These are phyloP conservation scores for Cutaneotrichosporon cavernicola DNA, from an alignment of 1,284 basidiomycete genomes.

Conservation along the genomic window DNA sequence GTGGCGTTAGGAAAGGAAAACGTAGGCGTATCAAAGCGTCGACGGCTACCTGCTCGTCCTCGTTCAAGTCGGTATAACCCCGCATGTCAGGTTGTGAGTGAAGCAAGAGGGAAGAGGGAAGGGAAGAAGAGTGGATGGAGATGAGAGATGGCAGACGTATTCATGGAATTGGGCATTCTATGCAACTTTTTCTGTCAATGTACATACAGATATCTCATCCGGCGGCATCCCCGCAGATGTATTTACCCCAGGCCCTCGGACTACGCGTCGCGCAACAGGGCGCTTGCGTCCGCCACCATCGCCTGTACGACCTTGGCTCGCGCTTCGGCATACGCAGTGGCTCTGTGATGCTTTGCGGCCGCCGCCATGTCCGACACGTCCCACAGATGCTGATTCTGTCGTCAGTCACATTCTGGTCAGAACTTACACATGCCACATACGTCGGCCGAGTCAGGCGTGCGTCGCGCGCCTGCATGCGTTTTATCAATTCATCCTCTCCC, in stretches of 20 bases:
- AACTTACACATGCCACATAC: not conserved
- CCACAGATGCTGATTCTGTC: not conserved
- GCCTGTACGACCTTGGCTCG: not conserved
- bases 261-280: not conserved
- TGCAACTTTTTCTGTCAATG: too few species aligned
- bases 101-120: too few species aligned
- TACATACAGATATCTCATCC: too few species aligned
- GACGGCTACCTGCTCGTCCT: too few species aligned
- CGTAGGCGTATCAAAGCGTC: too few species aligned
- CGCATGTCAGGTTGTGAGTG: too few species aligned
- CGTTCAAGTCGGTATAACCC: too few species aligned
- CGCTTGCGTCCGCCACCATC: not conserved
- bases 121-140: too few species aligned
- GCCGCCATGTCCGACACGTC: slow-evolving; percentile 1
- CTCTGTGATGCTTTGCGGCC: not conserved
- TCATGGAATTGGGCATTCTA: too few species aligned
- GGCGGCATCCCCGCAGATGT: too few species aligned
- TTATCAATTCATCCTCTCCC: not conserved
- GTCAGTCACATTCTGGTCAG: not conserved
- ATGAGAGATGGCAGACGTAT: too few species aligned
- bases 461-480: not conserved
- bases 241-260: not conserved
- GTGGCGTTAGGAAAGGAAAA: too few species aligned
- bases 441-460: not conserved
- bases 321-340: not conserved